Percentiles rank a stretch among this genome's conserved stretches.
Evolutionary conservation across 805 yeast genomes (phyloP).

Genomic region (Wickerhamomyces chambardii): DNA sequence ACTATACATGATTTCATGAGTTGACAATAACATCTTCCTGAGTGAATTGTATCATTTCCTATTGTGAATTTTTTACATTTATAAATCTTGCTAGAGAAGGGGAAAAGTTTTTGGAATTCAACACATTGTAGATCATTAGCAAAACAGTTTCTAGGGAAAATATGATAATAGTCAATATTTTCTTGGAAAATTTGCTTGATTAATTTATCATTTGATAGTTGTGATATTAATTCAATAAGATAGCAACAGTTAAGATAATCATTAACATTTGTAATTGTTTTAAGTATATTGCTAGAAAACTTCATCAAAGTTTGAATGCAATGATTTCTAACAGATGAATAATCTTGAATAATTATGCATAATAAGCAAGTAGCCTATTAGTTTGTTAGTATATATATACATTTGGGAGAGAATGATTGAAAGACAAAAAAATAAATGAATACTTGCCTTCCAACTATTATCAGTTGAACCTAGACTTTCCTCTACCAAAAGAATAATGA

Average conservation of each 20-base stretch:
- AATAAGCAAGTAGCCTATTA: conserved; percentile 8
- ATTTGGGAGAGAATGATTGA: too few relatives aligned
- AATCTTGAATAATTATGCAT: conserved; percentile 16
- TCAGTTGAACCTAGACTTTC: conserved; percentile 3
- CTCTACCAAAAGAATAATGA: conserved; percentile 4
- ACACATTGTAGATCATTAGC: conserved; percentile 12
- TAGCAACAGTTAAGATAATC: conserved; percentile 12
- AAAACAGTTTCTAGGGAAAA: conserved; percentile 3
- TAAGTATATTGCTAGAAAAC: neutral
- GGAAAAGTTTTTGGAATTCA: conserved; percentile 5
- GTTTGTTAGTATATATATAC: neutral
- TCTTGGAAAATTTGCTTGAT: neutral
- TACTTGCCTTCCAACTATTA: conserved; percentile 17
- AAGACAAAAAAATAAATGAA: too few relatives aligned
- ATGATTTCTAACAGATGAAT: conserved; percentile 2
- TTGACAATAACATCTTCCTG: conserved; percentile 7
- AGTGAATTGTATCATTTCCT: conserved; percentile 1
- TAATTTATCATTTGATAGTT: conserved; percentile 3
- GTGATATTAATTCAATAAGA: conserved; percentile 14
- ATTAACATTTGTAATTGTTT: conserved; percentile 3
- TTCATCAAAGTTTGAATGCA: neutral
- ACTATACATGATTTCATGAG: conserved; percentile 4
- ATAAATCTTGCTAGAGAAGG: neutral
- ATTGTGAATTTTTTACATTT: conserved; percentile 5
- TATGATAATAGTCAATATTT: neutral